Conservation (phyloP, 805 yeast species). For the Candida peoriensis region DNA sequence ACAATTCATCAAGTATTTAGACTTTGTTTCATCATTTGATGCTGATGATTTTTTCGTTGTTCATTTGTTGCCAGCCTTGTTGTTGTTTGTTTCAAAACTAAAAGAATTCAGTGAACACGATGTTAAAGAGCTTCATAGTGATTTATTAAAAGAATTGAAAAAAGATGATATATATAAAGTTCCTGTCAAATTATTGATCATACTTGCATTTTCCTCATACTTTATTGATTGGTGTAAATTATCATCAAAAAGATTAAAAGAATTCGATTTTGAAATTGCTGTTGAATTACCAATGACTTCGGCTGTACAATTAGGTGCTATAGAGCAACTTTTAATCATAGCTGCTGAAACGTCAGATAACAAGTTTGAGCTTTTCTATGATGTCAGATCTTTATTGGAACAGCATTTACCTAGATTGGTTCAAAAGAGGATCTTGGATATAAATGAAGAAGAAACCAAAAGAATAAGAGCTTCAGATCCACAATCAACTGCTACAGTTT, state of each 20-base stretch:
- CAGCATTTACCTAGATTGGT: conserved; percentile 55
- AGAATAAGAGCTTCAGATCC: conserved; percentile 25
- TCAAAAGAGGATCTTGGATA: conserved; percentile 49
- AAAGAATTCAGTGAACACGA: conserved; percentile 31
- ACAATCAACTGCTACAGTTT: conserved; percentile 16
- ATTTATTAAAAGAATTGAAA: conserved; percentile 31
- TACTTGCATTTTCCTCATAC: conserved; percentile 47
- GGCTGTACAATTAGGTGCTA: conserved; percentile 59
- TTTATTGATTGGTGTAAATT: conserved; percentile 67
- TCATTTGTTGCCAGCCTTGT: conserved; percentile 60
- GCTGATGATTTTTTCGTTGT: conserved; percentile 60
- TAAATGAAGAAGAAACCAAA: conserved; percentile 37
- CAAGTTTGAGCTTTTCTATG: conserved; percentile 50
- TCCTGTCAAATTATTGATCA: conserved; percentile 46
- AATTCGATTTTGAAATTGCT: conserved; percentile 48
- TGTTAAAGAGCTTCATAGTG: conserved; percentile 33
- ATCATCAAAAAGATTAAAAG: conserved; percentile 34
- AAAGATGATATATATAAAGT: conserved; percentile 38
- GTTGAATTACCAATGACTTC: conserved; percentile 56
- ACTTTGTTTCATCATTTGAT: conserved; percentile 42
- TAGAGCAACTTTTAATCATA: conserved; percentile 60
- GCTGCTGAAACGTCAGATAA: conserved; percentile 52
- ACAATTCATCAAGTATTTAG: conserved; percentile 35
- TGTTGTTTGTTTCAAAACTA: conserved; percentile 39
- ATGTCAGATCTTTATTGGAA: conserved; percentile 62